Conservation (phyloP, 2,329 filamentous ascomycete species). For the Talaromyces marneffei region DNA sequence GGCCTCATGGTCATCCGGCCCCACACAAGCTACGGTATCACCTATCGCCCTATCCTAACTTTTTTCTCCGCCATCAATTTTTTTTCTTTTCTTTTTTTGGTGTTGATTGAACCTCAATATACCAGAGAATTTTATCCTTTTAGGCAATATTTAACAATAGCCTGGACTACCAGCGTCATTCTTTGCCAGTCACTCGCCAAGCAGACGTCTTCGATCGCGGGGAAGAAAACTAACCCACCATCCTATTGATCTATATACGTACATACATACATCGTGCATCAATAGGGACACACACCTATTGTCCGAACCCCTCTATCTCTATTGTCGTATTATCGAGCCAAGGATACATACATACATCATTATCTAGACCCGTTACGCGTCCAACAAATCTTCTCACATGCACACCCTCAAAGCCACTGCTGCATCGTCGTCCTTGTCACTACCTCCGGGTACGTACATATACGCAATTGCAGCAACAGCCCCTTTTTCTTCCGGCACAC, state of each 20-base stretch:
- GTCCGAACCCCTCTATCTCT: not conserved
- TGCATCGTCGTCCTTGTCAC: constrained; percentile 33
- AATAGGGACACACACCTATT: constrained; percentile 2
- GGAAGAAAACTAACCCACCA: not conserved
- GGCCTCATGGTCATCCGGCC: not conserved
- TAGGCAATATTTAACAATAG: not conserved
- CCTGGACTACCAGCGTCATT: not conserved
- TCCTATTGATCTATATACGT: not conserved
- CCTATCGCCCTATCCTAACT: not conserved
- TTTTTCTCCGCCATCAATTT: not conserved
- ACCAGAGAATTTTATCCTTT: not conserved
- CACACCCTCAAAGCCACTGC: constrained; percentile 28
- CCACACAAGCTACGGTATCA: constrained; percentile 10
- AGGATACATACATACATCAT: not conserved
- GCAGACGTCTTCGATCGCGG: not conserved
- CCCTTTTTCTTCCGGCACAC: constrained; percentile 12
- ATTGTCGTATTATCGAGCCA: not conserved
- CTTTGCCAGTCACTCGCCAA: not conserved
- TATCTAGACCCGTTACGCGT: not conserved
- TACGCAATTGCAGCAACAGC: constrained; percentile 33
- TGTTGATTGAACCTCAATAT: not conserved
- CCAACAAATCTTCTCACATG: constrained; percentile 19
- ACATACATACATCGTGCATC: not conserved
- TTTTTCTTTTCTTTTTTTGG: not conserved
- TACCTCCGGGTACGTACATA: constrained; percentile 39